These are phyloP conservation scores for Chalaropsis thielavioides DNA, from an alignment of 2,329 filamentous ascomycete species.

Conservation along the genomic window DNA sequence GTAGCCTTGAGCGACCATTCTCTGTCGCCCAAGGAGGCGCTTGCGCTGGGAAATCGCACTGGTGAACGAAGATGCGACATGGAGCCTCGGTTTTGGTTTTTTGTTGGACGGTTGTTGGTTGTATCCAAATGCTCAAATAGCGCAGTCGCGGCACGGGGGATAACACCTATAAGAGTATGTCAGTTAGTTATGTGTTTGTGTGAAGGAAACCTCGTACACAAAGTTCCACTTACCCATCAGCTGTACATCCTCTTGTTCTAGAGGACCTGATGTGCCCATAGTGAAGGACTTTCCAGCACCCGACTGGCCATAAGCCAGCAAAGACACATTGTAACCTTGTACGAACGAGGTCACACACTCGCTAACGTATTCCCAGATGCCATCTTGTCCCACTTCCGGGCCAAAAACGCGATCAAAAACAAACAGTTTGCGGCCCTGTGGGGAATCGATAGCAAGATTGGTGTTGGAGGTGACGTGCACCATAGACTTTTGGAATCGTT, in stretches of 20 bases:
- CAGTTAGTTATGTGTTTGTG: background rate
- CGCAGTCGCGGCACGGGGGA: conserved; percentile 72
- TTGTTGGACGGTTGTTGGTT: conserved; percentile 33
- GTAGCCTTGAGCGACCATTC: conserved; percentile 88
- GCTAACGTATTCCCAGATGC: conserved; percentile 83
- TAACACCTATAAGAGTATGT: conserved; percentile 51
- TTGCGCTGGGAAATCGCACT: conserved; percentile 49
- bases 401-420: conserved; percentile 92
- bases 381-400: conserved; percentile 69
- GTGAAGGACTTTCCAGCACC: conserved; percentile 97
- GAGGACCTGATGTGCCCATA: conserved; percentile 87
- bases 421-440: conserved; percentile 86
- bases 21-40: conserved; percentile 45
- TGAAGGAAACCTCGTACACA: background rate
- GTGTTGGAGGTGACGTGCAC: conserved; percentile 79
- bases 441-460: conserved; percentile 74
- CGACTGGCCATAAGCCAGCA: conserved; percentile 93
- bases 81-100: conserved; percentile 43
- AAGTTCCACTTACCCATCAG: conserved; percentile 54
- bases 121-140: conserved; percentile 79
- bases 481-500: conserved; percentile 85
- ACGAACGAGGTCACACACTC: conserved; percentile 84
- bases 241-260: conserved; percentile 55
- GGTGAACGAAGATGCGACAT: conserved; percentile 70
- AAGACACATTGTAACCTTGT: conserved; percentile 95